phyloP scores from a whole-genome alignment of 2,329 filamentous ascomycete genomes.

The Penicillium sp. region DNA sequence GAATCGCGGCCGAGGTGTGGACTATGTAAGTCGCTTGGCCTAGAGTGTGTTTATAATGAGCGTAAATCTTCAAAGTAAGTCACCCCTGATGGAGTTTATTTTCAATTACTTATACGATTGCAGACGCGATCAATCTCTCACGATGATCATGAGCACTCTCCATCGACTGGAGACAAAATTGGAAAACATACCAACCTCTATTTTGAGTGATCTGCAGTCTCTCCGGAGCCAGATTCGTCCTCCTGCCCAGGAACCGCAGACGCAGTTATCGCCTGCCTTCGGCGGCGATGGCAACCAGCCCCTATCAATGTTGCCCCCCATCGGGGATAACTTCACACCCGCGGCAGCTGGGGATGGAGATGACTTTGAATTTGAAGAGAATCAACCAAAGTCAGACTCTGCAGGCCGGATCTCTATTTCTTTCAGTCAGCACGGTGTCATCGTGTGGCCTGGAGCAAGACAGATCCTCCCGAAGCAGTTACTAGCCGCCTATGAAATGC shows the following conservation, averaged over 20 bases:
- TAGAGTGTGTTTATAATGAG: slow-evolving; percentile 55
- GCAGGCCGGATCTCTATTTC: slow-evolving; percentile 44
- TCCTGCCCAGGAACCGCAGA: slow-evolving; percentile 18
- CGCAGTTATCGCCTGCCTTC: slow-evolving; percentile 18
- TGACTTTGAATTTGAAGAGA: slow-evolving; percentile 34
- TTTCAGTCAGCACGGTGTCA: slow-evolving; percentile 54
- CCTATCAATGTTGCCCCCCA: slow-evolving; percentile 14
- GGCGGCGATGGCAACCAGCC: slow-evolving; percentile 10
- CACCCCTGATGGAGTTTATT: neutral
- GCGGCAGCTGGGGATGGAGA: slow-evolving; percentile 27
- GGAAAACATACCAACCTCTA: slow-evolving; percentile 46
- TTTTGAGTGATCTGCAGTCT: slow-evolving; percentile 34
- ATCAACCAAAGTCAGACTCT: slow-evolving; percentile 30
- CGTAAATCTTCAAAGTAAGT: slow-evolving; percentile 54
- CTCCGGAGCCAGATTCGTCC: slow-evolving; percentile 31
- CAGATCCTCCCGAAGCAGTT: slow-evolving; percentile 46
- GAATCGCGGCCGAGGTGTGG: slow-evolving; percentile 55
- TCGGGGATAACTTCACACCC: slow-evolving; percentile 30
- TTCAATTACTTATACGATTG: slow-evolving; percentile 7
- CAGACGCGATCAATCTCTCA: slow-evolving; percentile 55
- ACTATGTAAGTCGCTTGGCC: slow-evolving; percentile 50
- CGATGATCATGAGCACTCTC: slow-evolving; percentile 56
- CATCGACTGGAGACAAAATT: slow-evolving; percentile 55
- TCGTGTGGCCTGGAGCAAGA: slow-evolving; percentile 51
- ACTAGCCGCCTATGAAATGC: slow-evolving; percentile 36